These are phyloP conservation scores for Glonium stellatum DNA, from an alignment of 495 filamentous ascomycete genomes.

Conservation along the genomic window DNA sequence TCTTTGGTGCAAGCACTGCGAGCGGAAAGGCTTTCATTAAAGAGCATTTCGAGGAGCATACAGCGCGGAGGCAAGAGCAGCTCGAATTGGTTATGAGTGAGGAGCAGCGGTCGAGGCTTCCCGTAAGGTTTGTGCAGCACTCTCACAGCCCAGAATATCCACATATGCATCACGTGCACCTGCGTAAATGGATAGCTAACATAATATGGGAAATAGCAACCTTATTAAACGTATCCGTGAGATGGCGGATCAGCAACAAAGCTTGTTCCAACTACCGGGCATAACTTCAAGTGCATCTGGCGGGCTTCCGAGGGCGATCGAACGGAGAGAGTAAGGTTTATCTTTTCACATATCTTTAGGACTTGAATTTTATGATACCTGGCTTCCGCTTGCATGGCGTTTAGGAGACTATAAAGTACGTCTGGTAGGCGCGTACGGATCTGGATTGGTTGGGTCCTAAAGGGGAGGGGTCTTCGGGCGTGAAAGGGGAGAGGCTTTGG, in stretches of 20 bases:
- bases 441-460: neutral
- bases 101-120: conserved; percentile 43
- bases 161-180: neutral
- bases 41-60: conserved; percentile 60
- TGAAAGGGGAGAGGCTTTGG: too few relatives aligned
- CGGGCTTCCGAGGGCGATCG: neutral
- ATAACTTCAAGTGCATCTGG: neutral
- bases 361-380: conserved; percentile 1
- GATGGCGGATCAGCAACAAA: conserved; percentile 24
- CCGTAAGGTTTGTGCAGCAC: conserved; percentile 47
- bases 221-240: conserved; percentile 33
- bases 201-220: conserved; percentile 10
- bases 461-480: too few relatives aligned
- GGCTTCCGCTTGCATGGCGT: neutral
- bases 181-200: neutral
- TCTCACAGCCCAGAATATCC: neutral
- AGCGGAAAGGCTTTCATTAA: conserved; percentile 53
- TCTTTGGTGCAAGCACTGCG: conserved; percentile 52
- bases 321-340: neutral
- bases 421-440: neutral
- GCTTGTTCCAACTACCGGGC: neutral
- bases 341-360: neutral
- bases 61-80: conserved; percentile 51
- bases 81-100: conserved; percentile 52
- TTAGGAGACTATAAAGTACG: neutral